phyloP scores from a whole-genome alignment of 768 basidiomycete genomes.

The Arthromyces matolae region DNA sequence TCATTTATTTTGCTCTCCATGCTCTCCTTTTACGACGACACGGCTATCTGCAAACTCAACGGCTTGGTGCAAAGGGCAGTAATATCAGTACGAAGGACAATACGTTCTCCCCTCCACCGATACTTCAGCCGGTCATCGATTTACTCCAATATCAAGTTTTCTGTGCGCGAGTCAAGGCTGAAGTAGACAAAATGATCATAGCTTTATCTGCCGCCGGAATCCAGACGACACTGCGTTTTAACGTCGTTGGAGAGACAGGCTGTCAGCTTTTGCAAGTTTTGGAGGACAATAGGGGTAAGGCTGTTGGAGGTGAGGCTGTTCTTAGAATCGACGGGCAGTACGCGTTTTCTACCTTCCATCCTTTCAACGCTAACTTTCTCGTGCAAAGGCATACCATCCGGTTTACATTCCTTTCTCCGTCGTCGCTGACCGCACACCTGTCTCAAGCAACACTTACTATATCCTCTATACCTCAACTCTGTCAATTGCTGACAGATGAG shows the following conservation, averaged over 20 bases:
- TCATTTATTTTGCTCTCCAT: conserved; percentile 63
- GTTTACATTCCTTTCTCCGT: conserved; percentile 74
- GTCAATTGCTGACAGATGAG: conserved; percentile 74
- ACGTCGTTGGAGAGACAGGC: conserved; percentile 67
- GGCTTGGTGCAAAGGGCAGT: conserved; percentile 29
- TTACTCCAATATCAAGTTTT: conserved; percentile 78
- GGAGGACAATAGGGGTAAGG: conserved; percentile 34
- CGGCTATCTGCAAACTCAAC: conserved; percentile 39
- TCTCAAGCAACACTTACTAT: conserved; percentile 74
- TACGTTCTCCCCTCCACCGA: conserved; percentile 34
- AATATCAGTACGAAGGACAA: conserved; percentile 18
- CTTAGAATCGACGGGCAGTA: conserved; percentile 70
- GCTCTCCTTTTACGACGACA: conserved; percentile 65
- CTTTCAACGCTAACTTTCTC: too few species aligned
- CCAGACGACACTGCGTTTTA: conserved; percentile 51
- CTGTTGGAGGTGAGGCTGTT: conserved; percentile 67
- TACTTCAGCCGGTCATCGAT: conserved; percentile 76
- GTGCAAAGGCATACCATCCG: conserved; percentile 68
- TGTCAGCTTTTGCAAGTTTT: conserved; percentile 50
- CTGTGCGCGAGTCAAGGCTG: conserved; percentile 55
- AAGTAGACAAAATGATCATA: conserved; percentile 47
- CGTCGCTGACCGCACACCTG: conserved; percentile 71
- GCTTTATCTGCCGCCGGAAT: conserved; percentile 56
- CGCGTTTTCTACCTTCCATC: too few species aligned
- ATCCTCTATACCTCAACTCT: conserved; percentile 72